Percentiles rank a stretch among this genome's conserved stretches.
phyloP scores from a whole-genome alignment of 2,329 filamentous ascomycete species.

The Escovopsis weberi region DNA sequence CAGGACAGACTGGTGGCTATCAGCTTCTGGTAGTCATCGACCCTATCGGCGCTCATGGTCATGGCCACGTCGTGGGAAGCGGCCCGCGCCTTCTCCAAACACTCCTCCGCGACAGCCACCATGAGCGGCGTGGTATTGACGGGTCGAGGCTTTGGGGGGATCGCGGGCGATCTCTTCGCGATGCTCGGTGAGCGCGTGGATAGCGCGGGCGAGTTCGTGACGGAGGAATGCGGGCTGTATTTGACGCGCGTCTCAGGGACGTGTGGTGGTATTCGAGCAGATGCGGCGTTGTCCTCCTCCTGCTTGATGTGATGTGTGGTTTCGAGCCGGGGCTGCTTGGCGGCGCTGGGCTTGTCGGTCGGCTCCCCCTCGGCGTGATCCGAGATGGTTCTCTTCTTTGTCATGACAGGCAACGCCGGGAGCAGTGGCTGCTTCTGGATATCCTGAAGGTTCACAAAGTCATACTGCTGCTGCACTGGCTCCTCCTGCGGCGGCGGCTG shows the following conservation, averaged over 20 bases:
- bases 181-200: conserved; percentile 26
- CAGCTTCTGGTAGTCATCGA: conserved; percentile 56
- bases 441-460: conserved; percentile 25
- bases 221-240: conserved; percentile 24
- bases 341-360: conserved; percentile 3
- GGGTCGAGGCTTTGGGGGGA: conserved; percentile 25
- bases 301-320: conserved; percentile 4
- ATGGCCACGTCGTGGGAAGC: conserved; percentile 32
- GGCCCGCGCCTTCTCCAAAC: conserved; percentile 50
- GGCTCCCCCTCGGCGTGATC: conserved; percentile 1
- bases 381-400: conserved; percentile 7
- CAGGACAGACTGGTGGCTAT: conserved; percentile 60
- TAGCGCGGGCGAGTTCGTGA: conserved; percentile 27
- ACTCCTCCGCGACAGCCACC: conserved; percentile 62
- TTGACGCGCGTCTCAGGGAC: conserved; percentile 12
- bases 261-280: conserved; percentile 5
- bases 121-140: conserved; percentile 44
- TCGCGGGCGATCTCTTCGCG: conserved; percentile 27
- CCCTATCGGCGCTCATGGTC: conserved; percentile 22
- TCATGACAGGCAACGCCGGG: conserved; percentile 12
- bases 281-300: conserved; percentile 5
- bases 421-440: conserved; percentile 20
- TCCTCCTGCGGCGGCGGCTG: conserved; percentile 9
- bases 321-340: conserved; percentile 1
- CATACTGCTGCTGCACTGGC: conserved; percentile 10